Percentiles rank a stretch among this genome's conserved stretches.
Evolutionary conservation across 208 protist genomes (phyloP).

Genomic region (Trypanosoma lewisi): DNA sequence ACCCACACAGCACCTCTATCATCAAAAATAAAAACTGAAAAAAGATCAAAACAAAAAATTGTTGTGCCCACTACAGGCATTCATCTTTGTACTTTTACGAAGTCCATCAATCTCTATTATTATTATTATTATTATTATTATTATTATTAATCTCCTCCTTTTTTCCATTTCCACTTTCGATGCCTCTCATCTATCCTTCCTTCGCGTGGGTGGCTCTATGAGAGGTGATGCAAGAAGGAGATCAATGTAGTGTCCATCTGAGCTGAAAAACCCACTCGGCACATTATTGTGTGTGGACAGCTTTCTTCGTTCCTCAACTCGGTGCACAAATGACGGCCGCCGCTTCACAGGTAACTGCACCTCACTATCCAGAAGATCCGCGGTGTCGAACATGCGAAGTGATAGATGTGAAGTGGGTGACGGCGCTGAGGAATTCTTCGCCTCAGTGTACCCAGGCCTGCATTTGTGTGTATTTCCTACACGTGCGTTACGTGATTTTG

Average conservation of each 20-base stretch:
- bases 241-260: slow-evolving; percentile 56
- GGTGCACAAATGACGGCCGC: background rate
- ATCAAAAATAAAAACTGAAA: no score
- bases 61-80: no score
- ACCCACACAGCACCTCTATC: no score
- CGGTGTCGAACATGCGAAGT: slow-evolving; percentile 16
- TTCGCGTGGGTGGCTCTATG: background rate
- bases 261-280: slow-evolving; percentile 33
- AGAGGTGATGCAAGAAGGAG: slow-evolving; percentile 4
- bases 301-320: background rate
- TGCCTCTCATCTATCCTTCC: background rate
- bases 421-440: background rate
- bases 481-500: background rate
- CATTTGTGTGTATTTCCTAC: background rate
- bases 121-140: no score
- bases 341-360: background rate
- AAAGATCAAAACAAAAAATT: background rate
- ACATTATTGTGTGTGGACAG: background rate
- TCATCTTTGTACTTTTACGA: no score
- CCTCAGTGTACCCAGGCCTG: background rate
- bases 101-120: no score
- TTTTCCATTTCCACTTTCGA: slow-evolving; percentile 2
- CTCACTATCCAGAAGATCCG: slow-evolving; percentile 5
- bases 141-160: no score
- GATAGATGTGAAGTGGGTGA: background rate